These are phyloP conservation scores for Volvox africanus DNA, from an alignment of 139 green algal genomes.

Conservation along the genomic window DNA sequence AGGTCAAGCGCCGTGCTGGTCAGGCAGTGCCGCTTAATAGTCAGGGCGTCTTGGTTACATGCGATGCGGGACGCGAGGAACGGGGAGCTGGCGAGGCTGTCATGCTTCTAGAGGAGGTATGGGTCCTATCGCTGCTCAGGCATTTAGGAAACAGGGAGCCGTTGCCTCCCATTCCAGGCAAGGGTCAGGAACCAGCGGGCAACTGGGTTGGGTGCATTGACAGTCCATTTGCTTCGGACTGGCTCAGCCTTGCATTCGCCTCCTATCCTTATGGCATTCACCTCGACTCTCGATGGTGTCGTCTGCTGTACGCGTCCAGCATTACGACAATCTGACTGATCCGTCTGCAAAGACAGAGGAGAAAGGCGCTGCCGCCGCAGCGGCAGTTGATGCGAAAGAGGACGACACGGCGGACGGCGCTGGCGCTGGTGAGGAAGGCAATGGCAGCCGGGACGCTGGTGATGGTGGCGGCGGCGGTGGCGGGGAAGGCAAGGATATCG, in stretches of 20 bases:
- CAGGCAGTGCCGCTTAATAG: slow-evolving; percentile 50
- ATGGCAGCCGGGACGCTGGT: not conserved
- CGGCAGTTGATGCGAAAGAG: not conserved
- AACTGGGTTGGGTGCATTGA: too few species aligned
- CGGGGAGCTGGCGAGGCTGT: slow-evolving; percentile 50
- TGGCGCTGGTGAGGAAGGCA: not conserved
- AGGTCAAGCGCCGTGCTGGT: not conserved
- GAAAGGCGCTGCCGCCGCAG: not conserved
- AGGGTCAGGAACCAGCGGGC: too few species aligned
- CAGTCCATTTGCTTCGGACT: too few species aligned
- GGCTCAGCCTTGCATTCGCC: too few species aligned
- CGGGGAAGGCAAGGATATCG: slow-evolving; percentile 45
- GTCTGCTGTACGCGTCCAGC: not conserved
- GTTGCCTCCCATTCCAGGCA: too few species aligned
- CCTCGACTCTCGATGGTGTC: too few species aligned
- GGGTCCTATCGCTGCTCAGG: too few species aligned
- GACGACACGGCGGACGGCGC: not conserved
- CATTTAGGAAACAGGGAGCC: too few species aligned
- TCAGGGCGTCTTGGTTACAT: slow-evolving; percentile 55
- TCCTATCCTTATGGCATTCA: too few species aligned
- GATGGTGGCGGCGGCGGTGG: not conserved
- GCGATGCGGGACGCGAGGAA: slow-evolving; percentile 54
- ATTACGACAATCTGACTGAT: slow-evolving; percentile 53
- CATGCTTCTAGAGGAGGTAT: slow-evolving; percentile 41
- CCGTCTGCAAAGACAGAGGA: not conserved